A percentile compares a stretch with the other conserved stretches of the same genome.
phyloP scores from a whole-genome alignment of 2,329 filamentous ascomycete genomes.

The Scopulariopsis brevicaulis region DNA sequence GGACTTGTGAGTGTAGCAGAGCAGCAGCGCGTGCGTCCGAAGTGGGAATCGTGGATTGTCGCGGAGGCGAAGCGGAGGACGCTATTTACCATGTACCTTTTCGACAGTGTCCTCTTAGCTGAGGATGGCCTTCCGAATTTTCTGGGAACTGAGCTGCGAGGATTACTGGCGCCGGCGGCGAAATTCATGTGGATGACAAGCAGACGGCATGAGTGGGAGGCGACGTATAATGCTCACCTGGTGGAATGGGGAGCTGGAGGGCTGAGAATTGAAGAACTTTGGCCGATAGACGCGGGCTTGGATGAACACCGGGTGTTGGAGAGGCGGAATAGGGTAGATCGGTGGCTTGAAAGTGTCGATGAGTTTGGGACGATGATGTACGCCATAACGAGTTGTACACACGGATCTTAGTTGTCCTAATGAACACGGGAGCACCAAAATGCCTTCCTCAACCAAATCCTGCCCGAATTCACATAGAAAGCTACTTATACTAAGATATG shows the following conservation, averaged over 20 bases:
- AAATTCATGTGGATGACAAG: slow-evolving; percentile 30
- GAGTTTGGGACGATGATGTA: slow-evolving; percentile 44
- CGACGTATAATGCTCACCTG: slow-evolving; percentile 27
- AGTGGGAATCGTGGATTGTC: slow-evolving; percentile 42
- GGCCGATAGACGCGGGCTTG: slow-evolving; percentile 24
- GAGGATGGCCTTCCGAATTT: slow-evolving; percentile 31
- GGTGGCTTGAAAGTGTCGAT: slow-evolving; percentile 37
- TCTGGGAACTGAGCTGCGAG: slow-evolving; percentile 33
- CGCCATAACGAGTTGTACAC: slow-evolving; percentile 31
- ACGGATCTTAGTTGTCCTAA: slow-evolving; percentile 17
- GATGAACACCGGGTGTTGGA: slow-evolving; percentile 16
- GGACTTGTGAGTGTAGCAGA: slow-evolving; percentile 34
- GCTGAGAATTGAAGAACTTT: slow-evolving; percentile 38
- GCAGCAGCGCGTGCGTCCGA: slow-evolving; percentile 21
- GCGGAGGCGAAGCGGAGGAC: slow-evolving; percentile 40
- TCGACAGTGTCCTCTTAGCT: slow-evolving; percentile 34
- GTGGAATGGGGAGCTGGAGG: slow-evolving; percentile 26
- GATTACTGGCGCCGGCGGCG: slow-evolving; percentile 26
- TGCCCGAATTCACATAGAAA: too few relatives aligned
- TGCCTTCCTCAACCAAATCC: too few relatives aligned
- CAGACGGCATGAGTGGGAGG: slow-evolving; percentile 26
- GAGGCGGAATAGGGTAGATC: slow-evolving; percentile 26
- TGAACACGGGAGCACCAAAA: not conserved
- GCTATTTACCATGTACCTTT: slow-evolving; percentile 38
- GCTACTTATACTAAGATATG: not conserved